Conservation (phyloP, 2,329 filamentous ascomycete genomes). For the Ascochyta lentis region DNA sequence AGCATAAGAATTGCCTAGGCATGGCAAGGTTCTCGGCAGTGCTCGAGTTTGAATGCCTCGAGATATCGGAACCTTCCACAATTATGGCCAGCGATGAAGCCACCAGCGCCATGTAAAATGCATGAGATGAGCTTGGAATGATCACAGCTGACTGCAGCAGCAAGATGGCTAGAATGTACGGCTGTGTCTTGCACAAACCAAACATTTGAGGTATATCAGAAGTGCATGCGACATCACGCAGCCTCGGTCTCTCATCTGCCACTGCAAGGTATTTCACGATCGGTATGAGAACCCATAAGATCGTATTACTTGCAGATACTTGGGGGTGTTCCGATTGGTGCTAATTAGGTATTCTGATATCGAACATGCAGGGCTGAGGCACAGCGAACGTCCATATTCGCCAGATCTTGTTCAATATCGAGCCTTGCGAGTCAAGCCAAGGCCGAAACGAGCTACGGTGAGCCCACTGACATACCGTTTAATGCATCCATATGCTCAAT, state of each 20-base stretch:
- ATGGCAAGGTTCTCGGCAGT: no score
- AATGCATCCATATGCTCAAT: background rate
- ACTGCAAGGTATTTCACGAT: background rate
- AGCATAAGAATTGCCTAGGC: no score
- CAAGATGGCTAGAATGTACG: background rate
- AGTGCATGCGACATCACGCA: background rate
- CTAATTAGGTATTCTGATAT: background rate
- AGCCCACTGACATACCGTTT: background rate
- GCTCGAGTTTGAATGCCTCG: no score
- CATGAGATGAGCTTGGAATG: background rate
- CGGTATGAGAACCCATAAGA: background rate
- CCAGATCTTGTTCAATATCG: background rate
- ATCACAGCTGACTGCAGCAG: background rate
- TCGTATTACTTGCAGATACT: background rate
- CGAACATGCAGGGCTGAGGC: conserved; percentile 1
- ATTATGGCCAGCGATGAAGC: background rate
- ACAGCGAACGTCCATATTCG: background rate
- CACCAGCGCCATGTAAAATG: background rate
- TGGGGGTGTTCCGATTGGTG: background rate
- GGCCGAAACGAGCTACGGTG: background rate
- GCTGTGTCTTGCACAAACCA: background rate
- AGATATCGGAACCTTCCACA: background rate
- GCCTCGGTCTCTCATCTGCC: background rate
- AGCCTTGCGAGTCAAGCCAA: background rate
- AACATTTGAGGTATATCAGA: background rate